phyloP scores from a whole-genome alignment of 73 alveolate genomes.

The Tetrahymena elliotti region DNA sequence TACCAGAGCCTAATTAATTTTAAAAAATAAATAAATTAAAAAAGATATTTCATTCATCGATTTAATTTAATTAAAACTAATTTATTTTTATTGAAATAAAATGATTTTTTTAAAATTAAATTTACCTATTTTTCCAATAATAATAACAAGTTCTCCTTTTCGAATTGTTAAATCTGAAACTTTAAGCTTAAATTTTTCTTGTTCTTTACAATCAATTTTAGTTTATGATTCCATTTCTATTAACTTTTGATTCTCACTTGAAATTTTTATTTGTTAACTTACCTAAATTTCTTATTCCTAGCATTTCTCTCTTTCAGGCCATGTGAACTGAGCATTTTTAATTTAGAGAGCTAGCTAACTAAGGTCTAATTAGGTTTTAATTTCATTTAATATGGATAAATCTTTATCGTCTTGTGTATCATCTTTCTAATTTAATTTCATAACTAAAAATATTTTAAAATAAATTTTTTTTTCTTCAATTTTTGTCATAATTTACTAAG shows the following conservation, averaged over 20 bases:
- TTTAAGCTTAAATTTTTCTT: not conserved
- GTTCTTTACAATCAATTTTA: not conserved
- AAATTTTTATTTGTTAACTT: too few species aligned
- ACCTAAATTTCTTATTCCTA: not conserved
- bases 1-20: conserved; percentile 17
- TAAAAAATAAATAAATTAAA: too few species aligned
- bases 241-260: not conserved
- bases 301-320: not conserved
- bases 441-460: not conserved
- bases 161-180: not conserved
- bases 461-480: not conserved
- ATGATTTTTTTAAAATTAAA: too few species aligned
- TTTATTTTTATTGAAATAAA: too few species aligned
- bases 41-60: too few species aligned
- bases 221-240: not conserved
- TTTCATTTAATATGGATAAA: too few species aligned
- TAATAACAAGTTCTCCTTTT: conserved; percentile 1
- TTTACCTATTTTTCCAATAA: conserved; percentile 11
- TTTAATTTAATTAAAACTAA: too few species aligned
- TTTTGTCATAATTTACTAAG: conserved; percentile 3
- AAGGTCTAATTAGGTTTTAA: too few species aligned
- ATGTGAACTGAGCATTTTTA: not conserved
- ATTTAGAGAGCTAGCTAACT: not conserved
- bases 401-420: too few species aligned
- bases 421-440: not conserved